Base-by-base conservation (phyloP, 768 basidiomycete species). In the Mycena pura region DNA sequence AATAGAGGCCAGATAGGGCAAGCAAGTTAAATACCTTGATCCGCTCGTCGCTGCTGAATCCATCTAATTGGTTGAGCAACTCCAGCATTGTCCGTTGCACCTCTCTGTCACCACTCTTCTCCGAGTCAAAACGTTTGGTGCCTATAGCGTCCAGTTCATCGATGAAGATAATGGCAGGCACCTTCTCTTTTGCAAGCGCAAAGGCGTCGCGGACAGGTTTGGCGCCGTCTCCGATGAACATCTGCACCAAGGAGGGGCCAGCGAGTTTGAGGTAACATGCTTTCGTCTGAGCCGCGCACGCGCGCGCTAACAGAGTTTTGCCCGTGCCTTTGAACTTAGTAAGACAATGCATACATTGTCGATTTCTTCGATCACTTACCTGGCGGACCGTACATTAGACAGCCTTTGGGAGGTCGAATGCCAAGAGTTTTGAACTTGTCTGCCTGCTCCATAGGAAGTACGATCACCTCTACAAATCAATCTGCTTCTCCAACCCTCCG, bases 1-100 rank as follows among this genome's bases (percentile, higher is more conserved):
- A 48, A 31, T 51, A 61, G 17, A 21, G 24, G 7, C 17, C 25
- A 62, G 38, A 34, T 47, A 38, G 25, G 46, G 43, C 44, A 32
- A 36, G 45, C 21, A 60, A 62, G 41, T 41, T 27, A 70, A 80
- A 43, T 67, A 90, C 96, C 88, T 99, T 99, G 81, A 99, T 99
- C 64, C 96, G 86, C 59, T 95, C 93, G 70, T 99, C 96, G 67
- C 93, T 95, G 61, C 93, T 91, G 78, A 99, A 99, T 28, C 97
- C 97, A 70, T 99, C 97, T 40, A 99, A 81, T 76, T 99, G 97
- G 75, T 99, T 99, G 64, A 99, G 86, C 43, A 99, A 83, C 73
- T 99, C 97, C 71, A 99, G 81, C 97, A 99, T 99, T n/a, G 97
- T 99, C 63, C 97, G 81, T 76, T 99, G 97, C n/a, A 99, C 97